Conservation (phyloP, 352 stramenopile species). For the Pythium angustatum region DNA sequence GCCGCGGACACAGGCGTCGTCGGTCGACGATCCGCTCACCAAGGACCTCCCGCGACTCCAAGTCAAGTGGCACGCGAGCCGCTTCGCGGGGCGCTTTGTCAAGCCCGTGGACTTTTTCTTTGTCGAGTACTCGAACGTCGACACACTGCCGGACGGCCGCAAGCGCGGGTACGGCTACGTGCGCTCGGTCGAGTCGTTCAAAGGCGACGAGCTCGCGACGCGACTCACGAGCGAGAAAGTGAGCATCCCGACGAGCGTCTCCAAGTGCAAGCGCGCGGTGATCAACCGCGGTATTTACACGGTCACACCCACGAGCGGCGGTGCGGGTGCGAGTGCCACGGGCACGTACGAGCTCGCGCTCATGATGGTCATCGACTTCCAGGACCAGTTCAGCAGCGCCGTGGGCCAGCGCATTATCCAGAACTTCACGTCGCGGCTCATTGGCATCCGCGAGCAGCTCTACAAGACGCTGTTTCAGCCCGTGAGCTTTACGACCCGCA, state of each 20-base stretch:
- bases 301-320: constrained; percentile 38
- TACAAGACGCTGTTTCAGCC: constrained; percentile 85
- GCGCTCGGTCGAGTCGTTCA: constrained; percentile 80
- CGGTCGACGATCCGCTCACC: constrained; percentile 37
- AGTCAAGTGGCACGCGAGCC: constrained; percentile 87
- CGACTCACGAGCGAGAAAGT: constrained; percentile 65
- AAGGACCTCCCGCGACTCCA: constrained; percentile 67
- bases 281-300: constrained; percentile 84
- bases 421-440: constrained; percentile 76
- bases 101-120: constrained; percentile 88
- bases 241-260: constrained; percentile 68
- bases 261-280: constrained; percentile 83
- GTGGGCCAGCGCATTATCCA: constrained; percentile 71
- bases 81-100: constrained; percentile 77
- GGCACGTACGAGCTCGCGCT: constrained; percentile 76
- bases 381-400: constrained; percentile 68
- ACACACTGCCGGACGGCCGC: constrained; percentile 61
- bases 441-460: constrained; percentile 78
- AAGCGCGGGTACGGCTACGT: constrained; percentile 78
- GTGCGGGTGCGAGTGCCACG: constrained; percentile 34
- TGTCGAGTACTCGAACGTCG: constrained; percentile 84
- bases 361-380: constrained; percentile 88
- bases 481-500: constrained; percentile 57
- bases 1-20: constrained; percentile 45
- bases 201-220: constrained; percentile 74